Conservation (phyloP, 768 basidiomycete species). For the Termitomyces sp. region DNA sequence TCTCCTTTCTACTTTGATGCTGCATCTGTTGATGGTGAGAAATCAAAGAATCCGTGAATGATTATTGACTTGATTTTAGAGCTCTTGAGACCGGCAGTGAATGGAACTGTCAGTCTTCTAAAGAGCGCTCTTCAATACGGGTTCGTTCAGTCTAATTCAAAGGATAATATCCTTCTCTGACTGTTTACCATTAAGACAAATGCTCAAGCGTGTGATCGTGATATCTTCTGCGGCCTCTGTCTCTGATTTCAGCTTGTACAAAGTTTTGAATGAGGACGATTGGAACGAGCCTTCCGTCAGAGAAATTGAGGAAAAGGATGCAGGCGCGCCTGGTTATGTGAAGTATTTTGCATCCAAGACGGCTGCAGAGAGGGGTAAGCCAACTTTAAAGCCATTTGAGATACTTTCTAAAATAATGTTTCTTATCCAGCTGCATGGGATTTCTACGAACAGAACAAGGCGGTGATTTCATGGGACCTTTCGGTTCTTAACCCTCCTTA, state of each 20-base stretch:
- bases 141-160: constrained; percentile 23
- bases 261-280: constrained; percentile 39
- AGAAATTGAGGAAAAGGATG: constrained; percentile 43
- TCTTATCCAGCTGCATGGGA: constrained; percentile 32
- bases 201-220: constrained; percentile 54
- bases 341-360: constrained; percentile 41
- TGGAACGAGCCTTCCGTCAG: constrained; percentile 53
- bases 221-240: constrained; percentile 53
- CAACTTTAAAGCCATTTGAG: background rate
- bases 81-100: constrained; percentile 63
- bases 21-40: constrained; percentile 27
- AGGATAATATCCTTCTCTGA: background rate
- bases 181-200: background rate
- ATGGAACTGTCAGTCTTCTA: constrained; percentile 62
- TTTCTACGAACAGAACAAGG: constrained; percentile 28
- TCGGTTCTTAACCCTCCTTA: constrained; percentile 46
- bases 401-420: background rate
- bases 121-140: constrained; percentile 49
- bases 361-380: constrained; percentile 47
- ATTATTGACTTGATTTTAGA: constrained; percentile 27
- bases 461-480: constrained; percentile 42
- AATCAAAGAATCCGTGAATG: background rate
- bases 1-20: constrained; percentile 47
- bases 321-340: constrained; percentile 25
- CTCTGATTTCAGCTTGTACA: constrained; percentile 18